Evolutionary conservation across 1,139 yeast species (phyloP).

Genomic region (Nakaseomyces nivariensis): DNA sequence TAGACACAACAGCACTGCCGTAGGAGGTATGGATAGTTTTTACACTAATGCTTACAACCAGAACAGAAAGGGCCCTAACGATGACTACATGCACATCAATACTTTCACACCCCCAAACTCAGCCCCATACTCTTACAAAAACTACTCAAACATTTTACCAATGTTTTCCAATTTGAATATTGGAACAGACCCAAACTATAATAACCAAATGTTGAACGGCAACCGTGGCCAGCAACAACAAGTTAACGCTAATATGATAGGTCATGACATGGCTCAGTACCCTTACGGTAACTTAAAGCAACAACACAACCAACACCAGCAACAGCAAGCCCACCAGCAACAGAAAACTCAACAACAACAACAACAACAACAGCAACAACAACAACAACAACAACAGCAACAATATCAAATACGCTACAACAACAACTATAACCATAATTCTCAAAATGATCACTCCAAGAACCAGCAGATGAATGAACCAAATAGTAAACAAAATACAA

Average conservation of each 20-base stretch:
- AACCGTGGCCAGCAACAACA: slow-evolving; percentile 2
- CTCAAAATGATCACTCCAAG: background rate
- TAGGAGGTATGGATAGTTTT: background rate
- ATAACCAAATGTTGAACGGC: slow-evolving; percentile 3
- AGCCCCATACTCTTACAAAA: background rate
- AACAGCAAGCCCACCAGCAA: slow-evolving; percentile 1
- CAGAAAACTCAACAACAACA: slow-evolving; percentile 6
- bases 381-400: slow-evolving; percentile 3
- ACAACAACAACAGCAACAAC: slow-evolving; percentile 1
- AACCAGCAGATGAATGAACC: background rate
- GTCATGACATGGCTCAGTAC: background rate
- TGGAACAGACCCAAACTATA: background rate
- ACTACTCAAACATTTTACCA: slow-evolving; percentile 1
- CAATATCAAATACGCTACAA: slow-evolving; percentile 1
- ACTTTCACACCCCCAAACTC: background rate
- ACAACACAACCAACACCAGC: slow-evolving; percentile 6
- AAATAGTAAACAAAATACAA: background rate
- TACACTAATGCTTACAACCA: background rate
- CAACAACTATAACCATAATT: background rate
- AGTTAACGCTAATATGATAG: background rate
- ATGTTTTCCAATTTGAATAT: background rate
- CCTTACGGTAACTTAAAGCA: slow-evolving; percentile 4
- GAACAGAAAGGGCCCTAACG: background rate
- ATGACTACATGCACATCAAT: background rate
- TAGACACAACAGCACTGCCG: slow-evolving; percentile 1